phyloP scores from a whole-genome alignment of 495 filamentous ascomycete genomes.

The Trichocladium uniseriatum region DNA sequence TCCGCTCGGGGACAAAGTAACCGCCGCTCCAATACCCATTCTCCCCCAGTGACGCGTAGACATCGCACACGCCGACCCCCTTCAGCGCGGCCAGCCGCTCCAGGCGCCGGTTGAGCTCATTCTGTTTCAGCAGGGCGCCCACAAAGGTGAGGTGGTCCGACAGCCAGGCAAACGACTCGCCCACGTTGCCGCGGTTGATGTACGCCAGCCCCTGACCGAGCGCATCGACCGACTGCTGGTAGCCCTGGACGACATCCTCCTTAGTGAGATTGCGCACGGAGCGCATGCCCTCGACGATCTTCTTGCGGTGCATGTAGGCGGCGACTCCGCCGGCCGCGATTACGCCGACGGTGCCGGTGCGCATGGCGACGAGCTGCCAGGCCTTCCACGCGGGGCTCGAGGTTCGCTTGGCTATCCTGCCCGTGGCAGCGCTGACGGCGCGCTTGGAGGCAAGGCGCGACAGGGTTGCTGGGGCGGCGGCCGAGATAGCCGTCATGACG shows the following conservation, averaged over 20 bases:
- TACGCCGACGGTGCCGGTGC: conserved; percentile 73
- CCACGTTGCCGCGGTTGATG: conserved; percentile 40
- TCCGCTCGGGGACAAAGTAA: conserved; percentile 45
- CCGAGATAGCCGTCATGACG: conserved; percentile 50
- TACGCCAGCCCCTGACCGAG: conserved; percentile 42
- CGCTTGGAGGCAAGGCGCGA: conserved; percentile 40
- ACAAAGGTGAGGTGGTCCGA: conserved; percentile 42
- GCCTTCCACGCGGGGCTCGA: conserved; percentile 38
- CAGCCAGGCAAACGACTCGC: conserved; percentile 38
- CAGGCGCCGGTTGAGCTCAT: conserved; percentile 31
- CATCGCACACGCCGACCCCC: conserved; percentile 29
- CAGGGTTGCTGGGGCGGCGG: conserved; percentile 37
- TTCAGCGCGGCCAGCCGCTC: conserved; percentile 33
- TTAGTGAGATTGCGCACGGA: conserved; percentile 31
- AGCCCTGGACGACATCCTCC: conserved; percentile 32
- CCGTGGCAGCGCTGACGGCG: conserved; percentile 22
- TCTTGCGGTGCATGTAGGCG: conserved; percentile 69
- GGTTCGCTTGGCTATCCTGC: conserved; percentile 1
- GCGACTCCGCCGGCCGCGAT: conserved; percentile 85
- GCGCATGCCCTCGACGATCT: conserved; percentile 52
- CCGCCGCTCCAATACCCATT: conserved; percentile 46
- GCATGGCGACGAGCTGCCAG: conserved; percentile 80
- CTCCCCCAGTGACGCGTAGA: conserved; percentile 37
- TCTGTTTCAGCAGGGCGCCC: conserved; percentile 35
- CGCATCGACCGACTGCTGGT: conserved; percentile 36